Evolutionary conservation across 2,329 filamentous ascomycete species (phyloP).

Genomic region (Calonectria pseudoturangicola): DNA sequence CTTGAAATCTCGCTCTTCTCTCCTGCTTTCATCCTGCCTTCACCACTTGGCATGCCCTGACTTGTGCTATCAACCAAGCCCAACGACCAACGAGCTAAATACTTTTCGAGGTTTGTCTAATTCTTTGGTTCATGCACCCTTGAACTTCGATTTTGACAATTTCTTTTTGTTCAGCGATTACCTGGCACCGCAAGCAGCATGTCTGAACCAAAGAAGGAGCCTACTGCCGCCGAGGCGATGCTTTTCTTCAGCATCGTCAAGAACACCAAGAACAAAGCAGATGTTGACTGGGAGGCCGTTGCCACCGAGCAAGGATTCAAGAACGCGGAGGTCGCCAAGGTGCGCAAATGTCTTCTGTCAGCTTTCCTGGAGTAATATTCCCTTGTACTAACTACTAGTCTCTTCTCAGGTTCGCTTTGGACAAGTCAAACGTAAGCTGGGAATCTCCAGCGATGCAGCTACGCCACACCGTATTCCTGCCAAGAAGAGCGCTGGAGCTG

Average conservation of each 20-base stretch:
- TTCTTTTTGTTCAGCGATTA: neutral
- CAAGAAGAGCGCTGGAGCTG: conserved; percentile 49
- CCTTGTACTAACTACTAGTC: conserved; percentile 19
- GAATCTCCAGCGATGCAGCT: conserved; percentile 57
- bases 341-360: conserved; percentile 47
- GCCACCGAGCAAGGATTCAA: conserved; percentile 66
- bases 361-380: neutral
- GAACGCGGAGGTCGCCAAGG: conserved; percentile 67
- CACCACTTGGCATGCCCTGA: neutral
- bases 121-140: neutral
- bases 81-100: neutral
- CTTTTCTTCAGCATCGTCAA: conserved; percentile 68
- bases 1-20: neutral
- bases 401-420: conserved; percentile 65
- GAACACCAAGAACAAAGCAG: conserved; percentile 64
- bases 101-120: neutral
- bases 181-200: conserved; percentile 48
- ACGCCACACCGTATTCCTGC: conserved; percentile 41
- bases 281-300: conserved; percentile 69
- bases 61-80: no score
- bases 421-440: conserved; percentile 69
- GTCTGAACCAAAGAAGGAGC: conserved; percentile 60
- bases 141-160: neutral
- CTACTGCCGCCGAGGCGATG: conserved; percentile 63
- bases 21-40: neutral